phyloP scores from a whole-genome alignment of 495 filamentous ascomycete species.

The Penicillium lividum region DNA sequence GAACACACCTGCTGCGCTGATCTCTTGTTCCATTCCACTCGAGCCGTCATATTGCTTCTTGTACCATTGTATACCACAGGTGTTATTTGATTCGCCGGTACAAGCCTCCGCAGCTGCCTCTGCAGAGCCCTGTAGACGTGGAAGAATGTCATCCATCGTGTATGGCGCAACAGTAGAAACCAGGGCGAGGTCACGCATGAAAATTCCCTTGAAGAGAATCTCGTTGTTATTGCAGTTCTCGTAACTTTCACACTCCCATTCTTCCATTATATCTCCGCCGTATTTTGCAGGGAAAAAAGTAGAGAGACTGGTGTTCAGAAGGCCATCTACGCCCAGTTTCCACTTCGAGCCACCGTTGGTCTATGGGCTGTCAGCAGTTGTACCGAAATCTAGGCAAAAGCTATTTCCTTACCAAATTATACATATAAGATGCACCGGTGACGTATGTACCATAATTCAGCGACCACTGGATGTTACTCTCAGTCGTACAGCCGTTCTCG shows the following conservation, averaged over 20 bases:
- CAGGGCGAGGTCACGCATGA: slow-evolving; percentile 62
- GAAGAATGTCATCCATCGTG: slow-evolving; percentile 59
- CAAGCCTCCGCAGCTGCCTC: slow-evolving; percentile 67
- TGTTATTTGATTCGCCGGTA: slow-evolving; percentile 53
- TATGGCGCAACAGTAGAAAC: slow-evolving; percentile 62
- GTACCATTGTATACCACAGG: slow-evolving; percentile 73
- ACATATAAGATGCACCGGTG: slow-evolving; percentile 70
- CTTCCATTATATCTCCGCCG: slow-evolving; percentile 56
- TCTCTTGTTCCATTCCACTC: slow-evolving; percentile 49
- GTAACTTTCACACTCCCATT: slow-evolving; percentile 70
- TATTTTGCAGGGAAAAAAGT: slow-evolving; percentile 60
- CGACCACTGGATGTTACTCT: slow-evolving; percentile 62
- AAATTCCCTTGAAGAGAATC: slow-evolving; percentile 69
- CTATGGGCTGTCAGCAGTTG: background rate
- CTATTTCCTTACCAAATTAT: slow-evolving; percentile 54
- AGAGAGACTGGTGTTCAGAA: slow-evolving; percentile 53
- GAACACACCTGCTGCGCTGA: slow-evolving; percentile 53
- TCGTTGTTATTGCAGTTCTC: slow-evolving; percentile 64
- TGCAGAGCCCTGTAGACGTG: slow-evolving; percentile 62
- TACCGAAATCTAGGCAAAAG: background rate
- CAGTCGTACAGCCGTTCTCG: slow-evolving; percentile 51
- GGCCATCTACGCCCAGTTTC: slow-evolving; percentile 45
- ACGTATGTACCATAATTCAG: slow-evolving; percentile 71
- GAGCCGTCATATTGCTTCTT: slow-evolving; percentile 58
- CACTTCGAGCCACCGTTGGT: slow-evolving; percentile 50